These are phyloP conservation scores for Atkinsonella texensis DNA, from an alignment of 2,329 filamentous ascomycete genomes.

Conservation along the genomic window DNA sequence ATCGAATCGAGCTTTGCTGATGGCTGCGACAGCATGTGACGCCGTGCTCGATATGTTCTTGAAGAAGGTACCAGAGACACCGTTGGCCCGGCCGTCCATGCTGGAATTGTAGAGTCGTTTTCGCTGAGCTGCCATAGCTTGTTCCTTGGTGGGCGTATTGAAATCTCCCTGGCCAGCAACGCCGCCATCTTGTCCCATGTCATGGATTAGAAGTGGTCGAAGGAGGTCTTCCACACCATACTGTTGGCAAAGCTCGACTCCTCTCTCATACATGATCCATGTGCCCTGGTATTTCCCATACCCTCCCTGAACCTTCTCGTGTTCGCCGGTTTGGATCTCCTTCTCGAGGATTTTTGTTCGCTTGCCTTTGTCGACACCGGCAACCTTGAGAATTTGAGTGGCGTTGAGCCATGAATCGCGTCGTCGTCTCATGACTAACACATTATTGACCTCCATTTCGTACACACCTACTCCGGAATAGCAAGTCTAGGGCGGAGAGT, in stretches of 20 bases:
- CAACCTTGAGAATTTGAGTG: constrained; percentile 95
- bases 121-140: constrained; percentile 90
- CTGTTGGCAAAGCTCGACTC: constrained; percentile 78
- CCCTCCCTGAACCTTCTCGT: constrained; percentile 96
- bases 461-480: constrained; percentile 96
- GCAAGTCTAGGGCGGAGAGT: constrained; percentile 46
- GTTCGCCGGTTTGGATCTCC: constrained; percentile 89
- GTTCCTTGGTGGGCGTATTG: constrained; percentile 95
- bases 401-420: constrained; percentile 96
- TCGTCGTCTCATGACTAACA: constrained; percentile 92
- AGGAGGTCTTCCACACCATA: constrained; percentile 68
- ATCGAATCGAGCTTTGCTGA: constrained; percentile 91
- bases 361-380: constrained; percentile 93
- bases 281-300: constrained; percentile 99
- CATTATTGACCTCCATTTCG: constrained; percentile 91
- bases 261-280: constrained; percentile 91
- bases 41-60: constrained; percentile 92
- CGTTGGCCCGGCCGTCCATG: constrained; percentile 55
- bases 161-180: constrained; percentile 61
- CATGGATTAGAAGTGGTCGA: constrained; percentile 64
- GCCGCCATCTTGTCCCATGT: constrained; percentile 66
- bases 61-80: constrained; percentile 79
- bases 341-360: constrained; percentile 97
- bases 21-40: constrained; percentile 84
- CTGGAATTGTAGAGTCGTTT: constrained; percentile 74